These are phyloP conservation scores for Dendryphion nanum DNA, from an alignment of 2,329 filamentous ascomycete genomes.

Conservation along the genomic window DNA sequence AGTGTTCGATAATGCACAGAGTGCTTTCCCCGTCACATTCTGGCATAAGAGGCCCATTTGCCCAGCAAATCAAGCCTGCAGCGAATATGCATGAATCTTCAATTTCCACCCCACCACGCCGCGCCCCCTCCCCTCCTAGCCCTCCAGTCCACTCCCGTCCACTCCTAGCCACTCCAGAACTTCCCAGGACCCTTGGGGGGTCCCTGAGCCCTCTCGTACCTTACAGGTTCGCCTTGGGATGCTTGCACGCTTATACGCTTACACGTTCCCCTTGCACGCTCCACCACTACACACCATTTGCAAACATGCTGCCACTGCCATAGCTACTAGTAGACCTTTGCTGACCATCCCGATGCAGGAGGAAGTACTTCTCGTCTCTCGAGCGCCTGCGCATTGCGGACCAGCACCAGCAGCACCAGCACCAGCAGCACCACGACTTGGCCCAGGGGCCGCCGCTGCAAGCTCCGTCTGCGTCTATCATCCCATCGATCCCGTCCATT, in stretches of 20 bases:
- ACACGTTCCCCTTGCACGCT: no score
- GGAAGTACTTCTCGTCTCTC: conserved; percentile 71
- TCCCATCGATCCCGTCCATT: no score
- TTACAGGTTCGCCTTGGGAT: no score
- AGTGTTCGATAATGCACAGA: conserved; percentile 22
- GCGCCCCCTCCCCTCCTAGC: conserved; percentile 25
- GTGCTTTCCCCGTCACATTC: conserved; percentile 11
- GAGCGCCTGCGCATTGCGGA: conserved; percentile 68
- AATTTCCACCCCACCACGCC: conserved; percentile 21
- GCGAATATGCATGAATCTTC: conserved; percentile 21
- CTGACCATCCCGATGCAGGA: conserved; percentile 37
- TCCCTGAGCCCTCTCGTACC: no score
- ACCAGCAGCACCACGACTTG: conserved; percentile 19
- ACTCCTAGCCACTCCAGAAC: conserved; percentile 12
- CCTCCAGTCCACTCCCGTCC: conserved; percentile 20
- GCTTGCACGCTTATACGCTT: no score
- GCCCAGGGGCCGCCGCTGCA: no score
- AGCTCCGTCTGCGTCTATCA: no score
- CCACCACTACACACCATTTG: no score
- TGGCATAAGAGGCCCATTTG: conserved; percentile 18
- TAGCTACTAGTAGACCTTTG: no score
- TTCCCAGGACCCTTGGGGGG: no score
- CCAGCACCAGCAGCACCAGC: conserved; percentile 35
- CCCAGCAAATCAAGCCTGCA: conserved; percentile 16
- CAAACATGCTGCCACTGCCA: no score